These are phyloP conservation scores for Effrenium voratum DNA, from an alignment of 73 alveolate species.

Conservation along the genomic window DNA sequence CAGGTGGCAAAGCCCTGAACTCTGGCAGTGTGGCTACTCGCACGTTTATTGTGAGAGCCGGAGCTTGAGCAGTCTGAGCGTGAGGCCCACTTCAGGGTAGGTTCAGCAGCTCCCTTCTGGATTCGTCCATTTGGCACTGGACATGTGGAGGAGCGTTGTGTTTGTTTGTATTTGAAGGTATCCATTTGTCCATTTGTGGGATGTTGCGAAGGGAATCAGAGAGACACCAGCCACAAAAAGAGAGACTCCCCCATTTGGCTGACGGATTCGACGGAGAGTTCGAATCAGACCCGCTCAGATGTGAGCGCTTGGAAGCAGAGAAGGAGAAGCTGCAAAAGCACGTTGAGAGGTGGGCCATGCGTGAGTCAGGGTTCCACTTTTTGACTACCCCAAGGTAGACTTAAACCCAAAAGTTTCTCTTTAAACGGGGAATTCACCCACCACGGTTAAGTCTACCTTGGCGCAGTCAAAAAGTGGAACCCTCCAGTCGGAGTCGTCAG, in stretches of 20 bases:
- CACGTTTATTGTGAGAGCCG: no score
- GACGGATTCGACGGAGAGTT: background rate
- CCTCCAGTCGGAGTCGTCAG: no score
- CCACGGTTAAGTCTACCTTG: no score
- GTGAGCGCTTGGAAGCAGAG: conserved; percentile 60
- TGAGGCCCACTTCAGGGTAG: no score
- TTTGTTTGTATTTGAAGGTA: background rate
- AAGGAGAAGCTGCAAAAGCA: conserved; percentile 83
- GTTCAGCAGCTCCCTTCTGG: no score
- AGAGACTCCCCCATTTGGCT: background rate
- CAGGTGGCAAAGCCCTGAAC: no score
- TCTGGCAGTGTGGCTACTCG: no score
- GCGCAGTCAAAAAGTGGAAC: no score
- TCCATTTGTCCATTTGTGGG: background rate
- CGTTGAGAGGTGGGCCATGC: conserved; percentile 51
- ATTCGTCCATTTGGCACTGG: no score
- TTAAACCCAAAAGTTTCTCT: no score
- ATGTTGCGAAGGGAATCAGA: background rate
- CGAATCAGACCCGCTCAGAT: background rate
- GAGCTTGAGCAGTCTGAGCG: no score
- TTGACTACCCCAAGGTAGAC: background rate
- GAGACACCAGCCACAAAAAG: background rate
- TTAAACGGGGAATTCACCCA: no score
- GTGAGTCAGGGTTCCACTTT: background rate
- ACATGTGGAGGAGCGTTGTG: background rate